A percentile compares a stretch with the other conserved stretches of the same genome.
These are phyloP conservation scores for Oryza brachyantha DNA, from an alignment of 176 grass and related monocot species.

Conservation along the genomic window DNA sequence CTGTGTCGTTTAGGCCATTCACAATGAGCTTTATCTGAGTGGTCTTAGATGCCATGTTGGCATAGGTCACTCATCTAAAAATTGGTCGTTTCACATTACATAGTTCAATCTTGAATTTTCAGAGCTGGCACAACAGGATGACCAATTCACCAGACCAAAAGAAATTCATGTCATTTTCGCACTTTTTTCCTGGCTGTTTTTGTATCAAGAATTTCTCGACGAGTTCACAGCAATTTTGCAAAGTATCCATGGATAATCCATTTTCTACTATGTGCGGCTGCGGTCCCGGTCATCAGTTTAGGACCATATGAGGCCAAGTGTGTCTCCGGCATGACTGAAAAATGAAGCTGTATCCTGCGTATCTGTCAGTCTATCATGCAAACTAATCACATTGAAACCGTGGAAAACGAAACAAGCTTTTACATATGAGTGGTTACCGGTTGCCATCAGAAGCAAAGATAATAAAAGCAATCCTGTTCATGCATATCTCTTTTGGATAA, in stretches of 20 bases:
- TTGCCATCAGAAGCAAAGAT: not conserved
- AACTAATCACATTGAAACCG: not conserved
- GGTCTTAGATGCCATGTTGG: too few relatives aligned
- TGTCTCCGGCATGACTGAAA: not conserved
- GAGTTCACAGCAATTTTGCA: not conserved
- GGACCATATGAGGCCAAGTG: not conserved
- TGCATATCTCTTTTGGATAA: conserved; percentile 9
- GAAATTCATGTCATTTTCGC: not conserved
- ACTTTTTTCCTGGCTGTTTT: not conserved
- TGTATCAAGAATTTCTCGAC: not conserved
- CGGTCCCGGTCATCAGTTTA: too few relatives aligned
- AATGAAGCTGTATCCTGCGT: not conserved
- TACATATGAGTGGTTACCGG: not conserved
- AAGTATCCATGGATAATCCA: not conserved
- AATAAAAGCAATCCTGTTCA: not conserved
- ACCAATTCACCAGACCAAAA: not conserved
- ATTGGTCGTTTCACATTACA: too few relatives aligned
- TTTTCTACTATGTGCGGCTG: not conserved
- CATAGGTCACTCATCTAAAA: too few relatives aligned
- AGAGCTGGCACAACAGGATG: not conserved
- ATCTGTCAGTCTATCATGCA: not conserved
- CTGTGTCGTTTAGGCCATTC: not conserved
- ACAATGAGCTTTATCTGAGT: too few relatives aligned
- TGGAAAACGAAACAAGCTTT: conserved; percentile 13
- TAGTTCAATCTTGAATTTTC: not conserved